Evolutionary conservation across 371 early-diverging fungal genomes (phyloP).

Genomic region (Dichotomocladium elegans): DNA sequence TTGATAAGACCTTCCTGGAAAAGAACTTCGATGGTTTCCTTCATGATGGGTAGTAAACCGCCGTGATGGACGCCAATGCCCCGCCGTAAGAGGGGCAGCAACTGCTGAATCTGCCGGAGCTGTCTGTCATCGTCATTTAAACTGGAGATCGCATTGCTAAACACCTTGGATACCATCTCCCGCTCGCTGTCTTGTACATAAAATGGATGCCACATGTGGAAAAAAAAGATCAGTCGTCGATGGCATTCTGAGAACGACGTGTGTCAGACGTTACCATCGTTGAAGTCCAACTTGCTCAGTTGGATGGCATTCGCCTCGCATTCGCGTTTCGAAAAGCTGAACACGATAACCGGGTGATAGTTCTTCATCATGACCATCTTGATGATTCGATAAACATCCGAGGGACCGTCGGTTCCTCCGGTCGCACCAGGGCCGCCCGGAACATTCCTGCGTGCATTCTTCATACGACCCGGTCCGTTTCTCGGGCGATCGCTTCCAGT

Average conservation of each 20-base stretch:
- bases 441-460: too few relatives aligned
- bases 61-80: slow-evolving; percentile 99
- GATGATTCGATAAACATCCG: slow-evolving; percentile 92
- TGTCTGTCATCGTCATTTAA: slow-evolving; percentile 92
- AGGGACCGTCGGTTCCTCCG: slow-evolving; percentile 47
- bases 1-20: slow-evolving; percentile 99
- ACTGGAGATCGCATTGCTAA: slow-evolving; percentile 88
- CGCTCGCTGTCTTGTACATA: slow-evolving; percentile 69
- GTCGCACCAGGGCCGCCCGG: not conserved
- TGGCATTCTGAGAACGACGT: too few relatives aligned
- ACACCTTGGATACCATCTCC: slow-evolving; percentile 84
- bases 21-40: slow-evolving; percentile 99
- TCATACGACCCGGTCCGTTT: too few relatives aligned
- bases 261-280: slow-evolving; percentile 53
- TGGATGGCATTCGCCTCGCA: slow-evolving; percentile 94
- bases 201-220: too few relatives aligned
- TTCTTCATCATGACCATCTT: slow-evolving; percentile 92
- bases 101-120: slow-evolving; percentile 93
- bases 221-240: not conserved
- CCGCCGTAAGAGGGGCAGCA: slow-evolving; percentile 91
- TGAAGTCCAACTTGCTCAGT: slow-evolving; percentile 93
- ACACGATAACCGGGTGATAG: slow-evolving; percentile 98
- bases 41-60: slow-evolving; percentile 98
- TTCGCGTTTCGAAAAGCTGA: slow-evolving; percentile 96
- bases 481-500: too few relatives aligned